Evolutionary conservation across 192 early-diverging fungal genomes (phyloP).

Genomic region (Polychytrium aggregatum): DNA sequence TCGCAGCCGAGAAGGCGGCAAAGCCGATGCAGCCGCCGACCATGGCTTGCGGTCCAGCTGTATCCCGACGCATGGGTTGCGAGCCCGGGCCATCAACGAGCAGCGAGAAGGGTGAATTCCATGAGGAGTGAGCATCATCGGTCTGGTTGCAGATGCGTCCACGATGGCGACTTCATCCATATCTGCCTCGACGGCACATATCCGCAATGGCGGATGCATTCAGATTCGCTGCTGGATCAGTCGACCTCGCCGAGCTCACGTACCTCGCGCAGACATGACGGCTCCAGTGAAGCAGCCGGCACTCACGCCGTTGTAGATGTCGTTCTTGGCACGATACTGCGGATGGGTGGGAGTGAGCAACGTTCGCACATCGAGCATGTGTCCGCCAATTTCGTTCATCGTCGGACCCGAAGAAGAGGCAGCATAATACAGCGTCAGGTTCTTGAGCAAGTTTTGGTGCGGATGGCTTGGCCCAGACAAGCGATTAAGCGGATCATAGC

Average conservation of each 20-base stretch:
- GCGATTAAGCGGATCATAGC: neutral
- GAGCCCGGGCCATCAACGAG: too few species aligned
- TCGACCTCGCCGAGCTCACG: neutral
- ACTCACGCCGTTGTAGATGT: slow-evolving; percentile 77
- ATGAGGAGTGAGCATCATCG: too few species aligned
- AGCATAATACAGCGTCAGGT: too few species aligned
- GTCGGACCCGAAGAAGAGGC: neutral
- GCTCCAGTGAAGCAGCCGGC: slow-evolving; percentile 93
- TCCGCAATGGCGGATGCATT: slow-evolving; percentile 3
- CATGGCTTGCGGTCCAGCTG: slow-evolving; percentile 63
- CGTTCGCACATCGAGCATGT: neutral
- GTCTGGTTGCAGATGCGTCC: too few species aligned
- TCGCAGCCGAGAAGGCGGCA: slow-evolving; percentile 86
- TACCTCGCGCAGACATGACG: slow-evolving; percentile 55
- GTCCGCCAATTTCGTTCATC: neutral
- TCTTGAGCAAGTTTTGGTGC: too few species aligned
- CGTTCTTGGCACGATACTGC: slow-evolving; percentile 89
- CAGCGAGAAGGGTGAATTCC: too few species aligned
- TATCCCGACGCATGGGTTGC: too few species aligned
- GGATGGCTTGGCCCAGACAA: neutral
- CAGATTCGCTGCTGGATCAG: slow-evolving; percentile 7
- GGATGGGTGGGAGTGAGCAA: too few species aligned
- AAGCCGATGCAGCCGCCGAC: slow-evolving; percentile 81
- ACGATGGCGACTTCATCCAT: too few species aligned
- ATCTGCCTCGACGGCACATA: neutral